A percentile compares a stretch with the other conserved stretches of the same genome.
These are phyloP conservation scores for Hygrocybe punicea DNA, from an alignment of 768 basidiomycete genomes.

Conservation along the genomic window DNA sequence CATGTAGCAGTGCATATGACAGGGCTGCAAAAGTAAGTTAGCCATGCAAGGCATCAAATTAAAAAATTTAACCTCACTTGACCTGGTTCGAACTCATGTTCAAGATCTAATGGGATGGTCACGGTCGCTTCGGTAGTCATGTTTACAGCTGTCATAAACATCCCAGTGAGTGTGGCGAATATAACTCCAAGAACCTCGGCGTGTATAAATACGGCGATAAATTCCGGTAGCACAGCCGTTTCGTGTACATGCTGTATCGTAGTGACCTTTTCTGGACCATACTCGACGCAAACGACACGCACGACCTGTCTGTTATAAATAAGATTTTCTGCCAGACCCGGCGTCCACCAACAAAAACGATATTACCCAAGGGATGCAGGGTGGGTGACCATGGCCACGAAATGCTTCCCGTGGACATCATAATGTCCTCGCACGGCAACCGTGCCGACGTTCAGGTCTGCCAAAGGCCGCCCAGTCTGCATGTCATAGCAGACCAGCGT, in stretches of 20 bases:
- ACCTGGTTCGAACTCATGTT: not conserved
- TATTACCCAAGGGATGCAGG: not conserved
- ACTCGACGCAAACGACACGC: constrained; percentile 1
- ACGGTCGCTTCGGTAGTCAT: not conserved
- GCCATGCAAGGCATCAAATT: not conserved
- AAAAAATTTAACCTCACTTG: not conserved
- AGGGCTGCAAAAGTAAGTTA: not conserved
- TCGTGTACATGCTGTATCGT: not conserved
- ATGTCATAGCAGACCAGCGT: not conserved
- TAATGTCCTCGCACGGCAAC: constrained; percentile 4
- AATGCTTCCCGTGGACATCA: constrained; percentile 2
- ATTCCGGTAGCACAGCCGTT: not conserved
- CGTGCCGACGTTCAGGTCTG: not conserved
- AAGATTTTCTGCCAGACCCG: not conserved
- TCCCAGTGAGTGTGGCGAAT: not conserved
- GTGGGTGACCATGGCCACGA: not conserved
- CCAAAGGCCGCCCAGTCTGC: not conserved
- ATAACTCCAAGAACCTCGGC: not conserved
- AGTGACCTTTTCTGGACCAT: not conserved
- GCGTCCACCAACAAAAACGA: not conserved
- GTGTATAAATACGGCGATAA: not conserved
- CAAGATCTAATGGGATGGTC: not conserved
- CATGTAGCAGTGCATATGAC: not conserved
- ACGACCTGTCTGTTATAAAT: not conserved
- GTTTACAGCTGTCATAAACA: not conserved